A percentile compares a stretch with the other conserved stretches of the same genome.
Conservation (phyloP, 2,329 filamentous ascomycete species). For the Pyrenochaeta sp. region DNA sequence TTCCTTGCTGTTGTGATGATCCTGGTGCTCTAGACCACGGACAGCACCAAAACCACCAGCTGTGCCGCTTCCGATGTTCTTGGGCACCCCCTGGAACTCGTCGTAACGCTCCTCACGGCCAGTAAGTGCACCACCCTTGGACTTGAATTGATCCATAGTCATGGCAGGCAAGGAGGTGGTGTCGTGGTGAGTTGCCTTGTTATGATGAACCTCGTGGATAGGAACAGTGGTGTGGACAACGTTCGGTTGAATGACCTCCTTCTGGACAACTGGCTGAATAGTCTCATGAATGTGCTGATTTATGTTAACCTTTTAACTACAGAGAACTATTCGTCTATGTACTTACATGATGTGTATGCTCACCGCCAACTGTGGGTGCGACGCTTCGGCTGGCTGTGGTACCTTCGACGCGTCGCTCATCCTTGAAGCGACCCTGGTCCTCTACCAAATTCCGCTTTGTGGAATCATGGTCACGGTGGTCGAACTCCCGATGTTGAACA, state of each 20-base stretch:
- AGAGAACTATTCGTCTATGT: not conserved
- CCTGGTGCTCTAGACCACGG: constrained; percentile 28
- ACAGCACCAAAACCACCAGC: constrained; percentile 25
- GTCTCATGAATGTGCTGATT: constrained; percentile 68
- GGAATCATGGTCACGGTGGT: constrained; percentile 65
- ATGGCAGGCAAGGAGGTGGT: constrained; percentile 71
- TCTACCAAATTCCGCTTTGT: constrained; percentile 42
- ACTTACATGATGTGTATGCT: constrained; percentile 67
- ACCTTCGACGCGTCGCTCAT: constrained; percentile 57
- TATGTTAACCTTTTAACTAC: constrained; percentile 12
- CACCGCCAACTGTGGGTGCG: constrained; percentile 63
- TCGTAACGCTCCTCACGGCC: constrained; percentile 66
- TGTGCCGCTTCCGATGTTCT: constrained; percentile 52
- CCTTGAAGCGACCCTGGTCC: constrained; percentile 65
- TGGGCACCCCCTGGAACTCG: constrained; percentile 69
- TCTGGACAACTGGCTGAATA: constrained; percentile 75
- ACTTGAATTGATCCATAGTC: constrained; percentile 70
- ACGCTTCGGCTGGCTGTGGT: constrained; percentile 60
- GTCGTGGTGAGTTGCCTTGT: constrained; percentile 70
- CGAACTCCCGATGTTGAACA: constrained; percentile 68
- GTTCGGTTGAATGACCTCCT: constrained; percentile 71
- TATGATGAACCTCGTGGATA: constrained; percentile 76
- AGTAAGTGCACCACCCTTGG: constrained; percentile 61
- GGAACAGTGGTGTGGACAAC: constrained; percentile 77
- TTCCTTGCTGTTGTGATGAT: constrained; percentile 15